Conservation (phyloP, 805 yeast species). For the Zygoascus ofunaensis region DNA sequence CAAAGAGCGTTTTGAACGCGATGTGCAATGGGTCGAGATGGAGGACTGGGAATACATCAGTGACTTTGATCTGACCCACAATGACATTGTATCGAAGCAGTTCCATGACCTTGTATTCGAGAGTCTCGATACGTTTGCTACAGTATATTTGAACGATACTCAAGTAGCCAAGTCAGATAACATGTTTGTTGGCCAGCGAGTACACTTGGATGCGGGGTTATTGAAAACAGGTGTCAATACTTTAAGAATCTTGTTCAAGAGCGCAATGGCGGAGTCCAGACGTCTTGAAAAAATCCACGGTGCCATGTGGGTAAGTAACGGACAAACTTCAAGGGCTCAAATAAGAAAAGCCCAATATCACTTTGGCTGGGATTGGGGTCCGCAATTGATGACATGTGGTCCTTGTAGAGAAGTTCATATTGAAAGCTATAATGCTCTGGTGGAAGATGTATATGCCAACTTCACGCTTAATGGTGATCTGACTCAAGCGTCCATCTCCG, state of each 20-base stretch:
- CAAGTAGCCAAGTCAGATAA: slow-evolving; percentile 32
- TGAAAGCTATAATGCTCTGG: slow-evolving; percentile 17
- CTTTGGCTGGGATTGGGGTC: slow-evolving; percentile 54
- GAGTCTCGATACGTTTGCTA: slow-evolving; percentile 37
- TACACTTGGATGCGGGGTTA: slow-evolving; percentile 21
- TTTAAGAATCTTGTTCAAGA: slow-evolving; percentile 11
- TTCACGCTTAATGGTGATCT: slow-evolving; percentile 12
- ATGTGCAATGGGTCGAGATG: slow-evolving; percentile 42
- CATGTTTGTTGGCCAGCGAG: slow-evolving; percentile 33
- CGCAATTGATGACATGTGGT: slow-evolving; percentile 37
- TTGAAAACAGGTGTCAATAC: slow-evolving; percentile 7
- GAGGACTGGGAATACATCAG: slow-evolving; percentile 38
- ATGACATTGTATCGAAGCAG: not conserved
- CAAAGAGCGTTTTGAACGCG: slow-evolving; percentile 33
- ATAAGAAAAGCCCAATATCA: slow-evolving; percentile 46
- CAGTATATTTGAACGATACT: slow-evolving; percentile 33
- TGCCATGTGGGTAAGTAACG: slow-evolving; percentile 31
- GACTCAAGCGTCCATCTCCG: slow-evolving; percentile 9
- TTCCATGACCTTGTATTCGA: slow-evolving; percentile 29
- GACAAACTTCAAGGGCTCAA: slow-evolving; percentile 37
- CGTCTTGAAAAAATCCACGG: slow-evolving; percentile 29
- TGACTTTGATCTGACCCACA: slow-evolving; percentile 7
- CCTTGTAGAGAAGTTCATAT: slow-evolving; percentile 34
- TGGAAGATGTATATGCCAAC: slow-evolving; percentile 19
- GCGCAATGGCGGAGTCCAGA: slow-evolving; percentile 28